Percentiles rank a stretch among this genome's conserved stretches.
Conservation (phyloP, 2,329 filamentous ascomycete genomes). For the Pseudogymnoascus destructans region DNA sequence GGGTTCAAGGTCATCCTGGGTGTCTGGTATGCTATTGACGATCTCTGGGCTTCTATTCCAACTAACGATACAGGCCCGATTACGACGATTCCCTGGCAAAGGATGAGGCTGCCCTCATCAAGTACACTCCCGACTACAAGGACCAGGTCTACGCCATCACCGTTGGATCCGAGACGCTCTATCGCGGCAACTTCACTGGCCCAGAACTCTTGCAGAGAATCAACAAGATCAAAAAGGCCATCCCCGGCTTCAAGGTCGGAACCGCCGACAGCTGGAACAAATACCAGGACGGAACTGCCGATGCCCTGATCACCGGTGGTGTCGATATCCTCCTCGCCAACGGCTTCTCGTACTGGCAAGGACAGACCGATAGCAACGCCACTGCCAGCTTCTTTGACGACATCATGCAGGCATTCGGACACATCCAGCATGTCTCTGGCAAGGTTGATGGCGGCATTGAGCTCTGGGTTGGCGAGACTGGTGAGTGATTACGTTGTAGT, state of each 20-base stretch:
- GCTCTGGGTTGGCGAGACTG: constrained; percentile 58
- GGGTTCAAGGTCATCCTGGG: constrained; percentile 56
- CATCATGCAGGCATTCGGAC: constrained; percentile 48
- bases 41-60: not conserved
- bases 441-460: constrained; percentile 39
- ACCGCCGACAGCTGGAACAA: constrained; percentile 66
- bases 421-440: constrained; percentile 47
- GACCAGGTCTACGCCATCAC: constrained; percentile 55
- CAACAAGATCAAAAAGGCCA: constrained; percentile 41
- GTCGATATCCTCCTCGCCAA: constrained; percentile 50
- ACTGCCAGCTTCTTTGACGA: constrained; percentile 54
- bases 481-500: constrained; percentile 16
- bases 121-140: constrained; percentile 36
- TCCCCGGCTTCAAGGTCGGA: constrained; percentile 45
- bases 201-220: constrained; percentile 47
- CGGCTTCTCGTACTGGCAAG: constrained; percentile 64
- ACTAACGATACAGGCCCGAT: constrained; percentile 37
- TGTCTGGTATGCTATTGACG: constrained; percentile 42
- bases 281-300: constrained; percentile 52
- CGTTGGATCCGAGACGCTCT: constrained; percentile 57
- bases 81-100: constrained; percentile 45
- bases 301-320: constrained; percentile 44
- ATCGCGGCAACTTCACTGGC: constrained; percentile 54
- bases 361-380: constrained; percentile 39
- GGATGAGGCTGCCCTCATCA: constrained; percentile 46